Evolutionary conservation across 331 rosid genomes (phyloP).

Genomic region (Spiraea crenata): DNA sequence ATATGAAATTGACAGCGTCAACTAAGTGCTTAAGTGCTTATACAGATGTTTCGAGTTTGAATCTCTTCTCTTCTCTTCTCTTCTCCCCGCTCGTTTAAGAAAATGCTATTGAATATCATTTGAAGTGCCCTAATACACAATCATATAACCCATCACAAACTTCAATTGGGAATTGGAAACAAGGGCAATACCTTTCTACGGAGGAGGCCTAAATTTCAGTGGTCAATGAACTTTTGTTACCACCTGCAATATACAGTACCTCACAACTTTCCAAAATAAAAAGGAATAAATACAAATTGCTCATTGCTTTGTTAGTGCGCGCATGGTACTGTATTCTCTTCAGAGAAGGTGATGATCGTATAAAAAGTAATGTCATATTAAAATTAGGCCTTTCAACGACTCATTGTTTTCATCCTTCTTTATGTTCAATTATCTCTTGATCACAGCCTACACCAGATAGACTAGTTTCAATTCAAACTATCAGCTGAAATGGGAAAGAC

Average conservation of each 20-base stretch:
- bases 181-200: neutral
- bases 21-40: too few species aligned
- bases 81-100: too few species aligned
- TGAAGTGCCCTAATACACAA: too few species aligned
- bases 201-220: conserved; percentile 3
- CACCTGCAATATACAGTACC: neutral
- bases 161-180: conserved; percentile 2
- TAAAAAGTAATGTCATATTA: conserved; percentile 6
- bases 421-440: neutral
- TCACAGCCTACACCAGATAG: neutral
- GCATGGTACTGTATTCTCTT: neutral
- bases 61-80: too few species aligned
- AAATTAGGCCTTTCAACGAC: conserved; percentile 12
- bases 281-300: neutral
- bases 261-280: too few species aligned
- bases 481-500: neutral
- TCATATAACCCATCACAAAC: neutral
- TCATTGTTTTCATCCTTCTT: conserved; percentile 4
- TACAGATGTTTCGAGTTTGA: too few species aligned
- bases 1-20: too few species aligned
- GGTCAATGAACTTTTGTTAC: conserved; percentile 12
- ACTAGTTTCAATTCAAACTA: neutral
- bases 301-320: neutral
- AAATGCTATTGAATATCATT: too few species aligned
- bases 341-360: conserved; percentile 8